Conservation (phyloP, 2,329 filamentous ascomycete species). For the Ophiostoma pallidulum region DNA sequence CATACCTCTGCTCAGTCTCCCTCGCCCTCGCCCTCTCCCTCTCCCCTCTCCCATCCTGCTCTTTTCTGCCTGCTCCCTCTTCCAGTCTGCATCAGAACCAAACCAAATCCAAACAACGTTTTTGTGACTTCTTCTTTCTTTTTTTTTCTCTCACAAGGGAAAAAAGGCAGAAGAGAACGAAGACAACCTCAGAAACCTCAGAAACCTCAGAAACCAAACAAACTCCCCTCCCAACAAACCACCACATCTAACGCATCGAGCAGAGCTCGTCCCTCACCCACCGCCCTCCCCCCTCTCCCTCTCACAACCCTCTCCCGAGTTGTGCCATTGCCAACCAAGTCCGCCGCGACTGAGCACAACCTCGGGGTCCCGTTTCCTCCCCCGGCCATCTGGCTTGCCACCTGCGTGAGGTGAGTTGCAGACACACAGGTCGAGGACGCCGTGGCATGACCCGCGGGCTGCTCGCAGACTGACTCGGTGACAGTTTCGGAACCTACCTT, state of each 20-base stretch:
- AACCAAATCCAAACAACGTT: not conserved
- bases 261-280: not conserved
- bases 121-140: conserved; percentile 6
- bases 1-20: conserved; percentile 3
- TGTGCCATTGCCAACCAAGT: conserved; percentile 23
- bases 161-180: not conserved
- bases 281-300: conserved; percentile 15
- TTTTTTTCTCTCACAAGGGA: not conserved
- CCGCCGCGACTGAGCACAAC: conserved; percentile 41
- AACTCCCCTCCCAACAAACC: not conserved
- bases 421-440: too few species aligned
- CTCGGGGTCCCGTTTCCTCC: conserved; percentile 29
- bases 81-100: not conserved
- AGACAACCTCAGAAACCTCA: not conserved
- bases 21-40: not conserved
- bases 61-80: not conserved
- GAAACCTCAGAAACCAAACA: not conserved
- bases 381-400: conserved; percentile 77
- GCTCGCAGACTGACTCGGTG: conserved; percentile 1
- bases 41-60: not conserved
- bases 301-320: conserved; percentile 1
- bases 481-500: conserved; percentile 24
- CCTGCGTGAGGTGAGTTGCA: conserved; percentile 65
- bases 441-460: too few species aligned
- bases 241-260: not conserved